Base-by-base conservation (phyloP, 345 rosid genomes). In the Raphanus raphanistrum region DNA sequence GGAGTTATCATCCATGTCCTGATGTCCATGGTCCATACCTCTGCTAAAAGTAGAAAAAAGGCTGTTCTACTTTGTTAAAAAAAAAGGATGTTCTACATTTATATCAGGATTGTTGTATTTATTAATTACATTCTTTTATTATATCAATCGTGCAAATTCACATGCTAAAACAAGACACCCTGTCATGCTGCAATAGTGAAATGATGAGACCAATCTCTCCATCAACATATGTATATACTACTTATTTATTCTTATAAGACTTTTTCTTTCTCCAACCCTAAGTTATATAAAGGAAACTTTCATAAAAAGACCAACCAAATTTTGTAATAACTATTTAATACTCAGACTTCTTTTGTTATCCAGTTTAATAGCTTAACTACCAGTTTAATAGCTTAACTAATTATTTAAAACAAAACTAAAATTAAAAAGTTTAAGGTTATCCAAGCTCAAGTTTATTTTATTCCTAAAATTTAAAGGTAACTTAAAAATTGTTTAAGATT, bases 201-300 rank as follows among this genome's bases (percentile, higher is more conserved):
- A 79, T 73, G 65, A 79, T 67, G 78, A 72, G 28, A 79, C 73
- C 74, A 48, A 79, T 72, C 77, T 67, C 74, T 73, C 77, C 72
- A 66, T 76, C 80, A 63, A 52, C 70, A 32, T 43, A 21, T 27
- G 8, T 27, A 28, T 12, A 66, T 15, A 27, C 29, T 21, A 21
- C 32, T 55, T 54, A 13, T 74, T 13, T 9, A 57, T 66, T 59
- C 54, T 41, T 9, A 15, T 3, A 50, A 45, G 28, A 61, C n/a
- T 76, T 68, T 48, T 50, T 69, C 17, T 15, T 50, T 43, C 4
- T 33, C 12, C 63, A 76, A 15, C 52, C 21, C 21, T 21, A 21
- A 21, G 21, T 21, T 21, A 21, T 21, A 21, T 21, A 21, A 21
- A 21, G 21, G 21, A 21, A 21, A 21, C 21, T 21, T 21, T 21